Evolutionary conservation across 495 filamentous ascomycete genomes (phyloP).

Genomic region (Penicillium longicatenatum): DNA sequence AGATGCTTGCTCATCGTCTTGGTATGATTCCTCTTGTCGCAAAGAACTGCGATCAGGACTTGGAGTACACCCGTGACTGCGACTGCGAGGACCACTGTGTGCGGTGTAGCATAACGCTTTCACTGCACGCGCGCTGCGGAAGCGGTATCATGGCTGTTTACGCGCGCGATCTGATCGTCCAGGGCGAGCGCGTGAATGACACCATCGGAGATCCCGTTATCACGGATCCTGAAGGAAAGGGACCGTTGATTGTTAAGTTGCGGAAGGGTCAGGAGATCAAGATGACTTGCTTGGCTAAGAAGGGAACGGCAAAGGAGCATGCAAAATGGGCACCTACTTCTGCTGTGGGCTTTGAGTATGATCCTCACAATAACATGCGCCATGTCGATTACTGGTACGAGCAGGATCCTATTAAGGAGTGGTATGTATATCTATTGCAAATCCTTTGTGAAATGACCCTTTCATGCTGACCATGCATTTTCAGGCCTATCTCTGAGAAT

Average conservation of each 20-base stretch:
- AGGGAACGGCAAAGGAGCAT: conserved; percentile 98
- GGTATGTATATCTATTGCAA: conserved; percentile 59
- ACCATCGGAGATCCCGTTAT: conserved; percentile 86
- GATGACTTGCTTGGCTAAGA: conserved; percentile 91
- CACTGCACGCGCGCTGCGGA: conserved; percentile 77
- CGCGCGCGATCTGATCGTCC: conserved; percentile 78
- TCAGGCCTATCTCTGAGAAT: conserved; percentile 83
- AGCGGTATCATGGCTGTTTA: conserved; percentile 88
- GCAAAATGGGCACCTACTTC: conserved; percentile 93
- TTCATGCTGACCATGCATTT: background rate
- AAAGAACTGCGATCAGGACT: conserved; percentile 75
- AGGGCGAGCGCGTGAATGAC: conserved; percentile 61
- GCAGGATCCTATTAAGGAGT: conserved; percentile 78
- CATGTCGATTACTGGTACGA: conserved; percentile 96
- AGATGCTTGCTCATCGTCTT: conserved; percentile 91
- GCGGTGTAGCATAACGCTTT: conserved; percentile 80
- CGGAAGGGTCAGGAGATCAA: conserved; percentile 84
- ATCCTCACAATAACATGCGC: conserved; percentile 88
- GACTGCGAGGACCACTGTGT: conserved; percentile 94
- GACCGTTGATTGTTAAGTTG: conserved; percentile 84
- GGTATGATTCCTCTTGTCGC: conserved; percentile 88
- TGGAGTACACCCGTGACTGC: conserved; percentile 92
- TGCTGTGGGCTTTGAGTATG: conserved; percentile 96
- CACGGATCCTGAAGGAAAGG: conserved; percentile 74
- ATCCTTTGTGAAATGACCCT: background rate